Evolutionary conservation across 306 rosid species (phyloP).

Genomic region (Cucurbita pepo): DNA sequence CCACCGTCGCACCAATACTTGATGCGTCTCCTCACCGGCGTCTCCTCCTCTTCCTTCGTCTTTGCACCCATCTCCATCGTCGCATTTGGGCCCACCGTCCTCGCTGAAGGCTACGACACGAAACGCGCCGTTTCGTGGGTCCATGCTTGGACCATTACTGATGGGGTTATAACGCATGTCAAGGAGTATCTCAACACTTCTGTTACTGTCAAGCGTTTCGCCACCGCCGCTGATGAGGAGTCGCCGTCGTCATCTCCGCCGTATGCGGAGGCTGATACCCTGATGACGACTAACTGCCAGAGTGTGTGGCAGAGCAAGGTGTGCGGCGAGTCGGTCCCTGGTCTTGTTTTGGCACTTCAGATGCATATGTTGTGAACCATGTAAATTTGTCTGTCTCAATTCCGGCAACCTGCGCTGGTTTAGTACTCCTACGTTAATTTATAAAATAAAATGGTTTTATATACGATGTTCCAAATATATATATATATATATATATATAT

Average conservation of each 20-base stretch:
- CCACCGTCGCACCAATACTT: constrained; percentile 53
- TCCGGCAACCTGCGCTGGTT: too few relatives aligned
- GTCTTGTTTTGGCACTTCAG: constrained; percentile 48
- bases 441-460: neutral
- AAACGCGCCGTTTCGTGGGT: constrained; percentile 49
- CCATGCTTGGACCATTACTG: constrained; percentile 51
- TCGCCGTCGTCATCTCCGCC: constrained; percentile 8
- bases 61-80: constrained; percentile 28
- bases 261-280: neutral
- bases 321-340: constrained; percentile 34
- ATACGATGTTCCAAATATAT: neutral
- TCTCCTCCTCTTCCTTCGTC: constrained; percentile 13
- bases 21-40: constrained; percentile 38
- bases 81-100: constrained; percentile 38
- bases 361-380: neutral
- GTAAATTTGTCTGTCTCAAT: too few relatives aligned
- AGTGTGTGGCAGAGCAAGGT: constrained; percentile 64
- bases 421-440: neutral
- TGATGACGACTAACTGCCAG: constrained; percentile 10
- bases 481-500: too few relatives aligned
- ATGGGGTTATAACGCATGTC: constrained; percentile 45
- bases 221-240: neutral
- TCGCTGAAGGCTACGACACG: constrained; percentile 51
- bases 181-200: constrained; percentile 67
- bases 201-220: constrained; percentile 40